Base-by-base conservation (phyloP, 768 basidiomycete species). In the Lentinula guzmanii region DNA sequence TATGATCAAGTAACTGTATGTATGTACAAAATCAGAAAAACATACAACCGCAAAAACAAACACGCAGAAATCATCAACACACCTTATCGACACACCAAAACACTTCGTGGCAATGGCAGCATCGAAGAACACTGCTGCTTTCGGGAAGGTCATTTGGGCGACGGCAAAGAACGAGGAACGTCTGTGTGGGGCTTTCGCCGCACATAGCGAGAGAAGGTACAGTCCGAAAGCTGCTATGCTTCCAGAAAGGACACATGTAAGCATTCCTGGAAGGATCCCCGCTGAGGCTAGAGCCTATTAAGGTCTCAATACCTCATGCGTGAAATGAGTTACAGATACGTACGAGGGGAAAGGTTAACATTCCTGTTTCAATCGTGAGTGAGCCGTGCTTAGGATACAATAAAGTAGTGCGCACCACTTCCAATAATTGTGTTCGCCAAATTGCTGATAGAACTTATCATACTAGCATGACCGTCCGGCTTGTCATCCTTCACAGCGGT, bases 21-120 rank as follows among this genome's bases (percentile, higher is more conserved):
- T n/a, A 18, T 6, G 5, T 24, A 6, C 21, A 48, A 10, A 9
- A 11, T 31, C 8, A 56, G 45, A 41, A 52, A 18, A 21, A 41
- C 35, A 37, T 18, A 8, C 35, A 39, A 18, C 2, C 1, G 53
- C 34, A 15, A 28, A 62, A 37, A 45, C 55, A 52, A 24, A 33
- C 16, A 41, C 9, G 46, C 31, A 11, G 34, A 15, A n/a, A 57
- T 3, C n/a, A 7, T 31, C n/a, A 6, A 55, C 82, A 51, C 74
- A 93, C 84, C 93, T 94, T 67, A 95, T 87, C 37, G 92, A 93
- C 3, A 98, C 96, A 18, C 96, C 96, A 70, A 97, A 97, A 72
- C 96, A 98, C 71, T 98, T 98, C 71, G 87, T 89, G 9, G 94
- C 94, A 66, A 98, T 94, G 11, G 95, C 96, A 3, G 86, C 87